Evolutionary conservation across 371 early-diverging fungal species (phyloP), one percentile per base, ranked within the genome.

Genomic region (Parasitella parasitica): DNA sequence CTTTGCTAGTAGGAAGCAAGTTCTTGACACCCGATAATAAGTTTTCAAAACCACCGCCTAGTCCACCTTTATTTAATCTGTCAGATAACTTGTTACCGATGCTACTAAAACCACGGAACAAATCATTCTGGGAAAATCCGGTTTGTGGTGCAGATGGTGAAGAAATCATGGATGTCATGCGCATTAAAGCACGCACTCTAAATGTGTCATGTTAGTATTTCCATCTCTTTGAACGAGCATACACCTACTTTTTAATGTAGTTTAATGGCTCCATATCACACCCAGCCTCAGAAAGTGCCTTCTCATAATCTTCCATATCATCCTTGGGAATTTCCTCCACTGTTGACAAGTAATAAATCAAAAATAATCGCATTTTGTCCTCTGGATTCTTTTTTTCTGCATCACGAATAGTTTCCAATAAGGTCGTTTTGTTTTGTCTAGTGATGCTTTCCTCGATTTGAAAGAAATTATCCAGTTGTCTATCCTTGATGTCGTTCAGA

Each of bases 381-480:
- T 89, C 87, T 5, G 91, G 78, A 6, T 81, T 68, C 62, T 89
- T 91, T 78, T 92, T 93, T 60, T 87, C 88, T 1, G 81, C 76
- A 70, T 97, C 94, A 56, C 80, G 80, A 39, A 97, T 82, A 0
- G 86, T 83, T 59, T 97, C 97, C 24, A 97, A 69, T n/a, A 98
- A 75, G 7, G 85, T 67, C 9, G 83, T 71, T 68, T 94, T 96
- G 43, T 81, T 91, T 72, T 86, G 86, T 64, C 85, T 72, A 26
- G 84, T 82, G 37, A 94, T 86, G 34, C 82, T 85, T 70, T 99
- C 97, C 73, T 99, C 99, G 68, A 97, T 81, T 55, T 94, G 89
- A 70, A 97, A 95, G 58, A 99, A 93, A 0, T 89, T 91, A 73
- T 99, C 99, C 54, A 99, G 74, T 63, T 96, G 94, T 54, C 99